Evolutionary conservation across 2,329 filamentous ascomycete genomes (phyloP).

Genomic region (Penicillium occitanis): DNA sequence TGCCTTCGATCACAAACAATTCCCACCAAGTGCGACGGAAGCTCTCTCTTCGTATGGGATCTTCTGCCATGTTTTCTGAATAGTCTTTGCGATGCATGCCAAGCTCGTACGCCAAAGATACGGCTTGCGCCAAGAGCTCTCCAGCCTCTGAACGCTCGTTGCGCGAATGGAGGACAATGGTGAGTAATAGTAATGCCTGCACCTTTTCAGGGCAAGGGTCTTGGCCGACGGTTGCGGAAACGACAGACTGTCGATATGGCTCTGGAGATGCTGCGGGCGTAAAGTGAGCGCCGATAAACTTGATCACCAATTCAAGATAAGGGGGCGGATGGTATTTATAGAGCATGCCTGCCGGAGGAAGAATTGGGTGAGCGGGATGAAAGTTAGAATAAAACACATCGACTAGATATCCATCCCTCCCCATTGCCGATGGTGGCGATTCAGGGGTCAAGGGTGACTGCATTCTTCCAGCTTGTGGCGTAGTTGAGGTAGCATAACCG

Average conservation of each 20-base stretch:
- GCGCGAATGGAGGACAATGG: constrained; percentile 75
- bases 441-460: constrained; percentile 39
- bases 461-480: not conserved
- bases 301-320: constrained; percentile 56
- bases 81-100: constrained; percentile 71
- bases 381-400: constrained; percentile 59
- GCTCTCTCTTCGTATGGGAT: constrained; percentile 73
- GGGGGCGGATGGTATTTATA: constrained; percentile 41
- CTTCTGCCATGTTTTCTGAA: constrained; percentile 63
- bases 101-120: constrained; percentile 71
- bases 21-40: constrained; percentile 92
- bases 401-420: constrained; percentile 45
- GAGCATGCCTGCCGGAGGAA: constrained; percentile 50
- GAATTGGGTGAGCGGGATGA: constrained; percentile 57
- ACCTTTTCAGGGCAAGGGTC: constrained; percentile 62
- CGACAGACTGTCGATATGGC: constrained; percentile 42
- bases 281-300: constrained; percentile 58
- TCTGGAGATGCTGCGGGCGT: constrained; percentile 48
- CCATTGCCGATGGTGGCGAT: constrained; percentile 31
- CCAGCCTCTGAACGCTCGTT: constrained; percentile 69
- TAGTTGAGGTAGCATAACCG: not conserved
- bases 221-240: constrained; percentile 34
- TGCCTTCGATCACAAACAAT: constrained; percentile 75
- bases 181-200: constrained; percentile 73
- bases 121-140: constrained; percentile 65